Conservation (phyloP, 768 basidiomycete species). For the Russula foetens region DNA sequence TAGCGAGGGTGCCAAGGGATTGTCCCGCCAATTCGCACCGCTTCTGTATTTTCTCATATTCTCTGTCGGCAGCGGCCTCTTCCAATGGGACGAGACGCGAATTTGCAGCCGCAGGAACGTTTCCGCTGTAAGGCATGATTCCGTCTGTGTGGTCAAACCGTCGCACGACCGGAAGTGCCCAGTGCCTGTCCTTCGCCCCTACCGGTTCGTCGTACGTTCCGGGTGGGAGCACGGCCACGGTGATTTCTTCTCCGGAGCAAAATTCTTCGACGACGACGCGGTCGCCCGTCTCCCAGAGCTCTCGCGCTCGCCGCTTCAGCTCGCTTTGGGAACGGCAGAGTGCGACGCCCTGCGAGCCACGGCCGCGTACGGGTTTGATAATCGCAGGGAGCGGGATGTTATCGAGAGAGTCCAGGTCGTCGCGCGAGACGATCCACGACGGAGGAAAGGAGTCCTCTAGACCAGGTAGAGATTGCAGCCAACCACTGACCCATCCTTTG, state of each 20-base stretch:
- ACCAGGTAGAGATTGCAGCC: background rate
- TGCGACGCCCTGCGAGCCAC: slow-evolving; percentile 1
- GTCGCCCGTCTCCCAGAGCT: background rate
- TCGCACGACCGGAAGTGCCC: slow-evolving; percentile 1
- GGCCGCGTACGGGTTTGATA: background rate
- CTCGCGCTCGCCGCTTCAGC: background rate
- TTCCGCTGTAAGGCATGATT: background rate
- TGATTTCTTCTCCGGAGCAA: background rate
- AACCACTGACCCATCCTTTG: background rate
- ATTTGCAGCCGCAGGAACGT: background rate
- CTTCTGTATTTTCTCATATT: background rate
- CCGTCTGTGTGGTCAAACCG: background rate
- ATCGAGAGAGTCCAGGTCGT: background rate
- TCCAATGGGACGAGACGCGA: background rate
- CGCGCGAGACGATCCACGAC: background rate
- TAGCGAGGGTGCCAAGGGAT: background rate
- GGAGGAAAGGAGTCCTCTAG: background rate
- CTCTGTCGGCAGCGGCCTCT: background rate
- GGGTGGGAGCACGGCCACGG: background rate
- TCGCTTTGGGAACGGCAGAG: background rate
- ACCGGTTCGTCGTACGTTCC: background rate
- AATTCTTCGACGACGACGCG: background rate
- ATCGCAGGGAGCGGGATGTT: background rate
- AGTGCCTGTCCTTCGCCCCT: background rate
- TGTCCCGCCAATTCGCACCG: background rate